These are phyloP conservation scores for Pleurotus djamor DNA, from an alignment of 768 basidiomycete species.

Conservation along the genomic window DNA sequence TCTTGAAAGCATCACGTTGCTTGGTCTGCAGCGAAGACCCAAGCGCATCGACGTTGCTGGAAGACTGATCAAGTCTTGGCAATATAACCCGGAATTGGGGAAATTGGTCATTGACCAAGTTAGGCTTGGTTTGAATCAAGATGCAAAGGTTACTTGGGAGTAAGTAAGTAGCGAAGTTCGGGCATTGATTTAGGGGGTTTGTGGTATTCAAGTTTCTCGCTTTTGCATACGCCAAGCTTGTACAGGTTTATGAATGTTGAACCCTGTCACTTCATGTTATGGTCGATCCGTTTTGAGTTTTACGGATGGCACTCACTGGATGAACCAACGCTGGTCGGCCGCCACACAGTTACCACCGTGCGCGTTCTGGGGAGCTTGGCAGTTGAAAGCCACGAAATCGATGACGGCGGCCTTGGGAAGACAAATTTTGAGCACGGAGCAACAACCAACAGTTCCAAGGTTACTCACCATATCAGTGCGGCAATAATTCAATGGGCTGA, in stretches of 20 bases:
- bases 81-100: background rate
- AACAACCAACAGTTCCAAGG: background rate
- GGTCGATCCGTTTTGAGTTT: background rate
- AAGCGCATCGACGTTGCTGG: background rate
- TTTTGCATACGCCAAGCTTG: background rate
- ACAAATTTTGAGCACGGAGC: conserved; percentile 18
- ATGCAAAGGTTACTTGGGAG: background rate
- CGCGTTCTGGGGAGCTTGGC: conserved; percentile 46
- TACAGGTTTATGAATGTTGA: conserved; percentile 11
- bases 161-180: background rate
- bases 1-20: conserved; percentile 52
- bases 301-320: conserved; percentile 34
- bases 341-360: conserved; percentile 50
- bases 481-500: conserved; percentile 36
- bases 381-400: conserved; percentile 41
- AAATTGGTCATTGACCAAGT: background rate
- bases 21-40: conserved; percentile 39
- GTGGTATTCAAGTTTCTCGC: too few species aligned
- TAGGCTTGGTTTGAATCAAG: background rate
- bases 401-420: conserved; percentile 30
- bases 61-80: background rate
- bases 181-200: too few species aligned
- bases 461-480: conserved; percentile 41
- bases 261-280: conserved; percentile 10
- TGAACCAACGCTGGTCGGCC: conserved; percentile 43